These are phyloP conservation scores for Zostera marina DNA, from an alignment of 116 monocot species.

Conservation along the genomic window DNA sequence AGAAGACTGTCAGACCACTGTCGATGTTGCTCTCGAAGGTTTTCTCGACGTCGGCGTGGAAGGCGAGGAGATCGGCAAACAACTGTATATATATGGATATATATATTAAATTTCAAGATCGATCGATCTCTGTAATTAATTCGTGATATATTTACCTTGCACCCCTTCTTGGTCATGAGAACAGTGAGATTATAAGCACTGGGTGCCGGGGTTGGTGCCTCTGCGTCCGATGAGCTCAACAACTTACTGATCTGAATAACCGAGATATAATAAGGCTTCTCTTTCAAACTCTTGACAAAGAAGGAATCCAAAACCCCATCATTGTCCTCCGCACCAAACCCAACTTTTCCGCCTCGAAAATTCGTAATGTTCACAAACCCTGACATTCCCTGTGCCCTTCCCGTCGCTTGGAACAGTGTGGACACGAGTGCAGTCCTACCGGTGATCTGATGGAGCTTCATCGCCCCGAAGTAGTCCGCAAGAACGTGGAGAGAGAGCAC, in stretches of 20 bases:
- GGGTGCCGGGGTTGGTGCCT: constrained; percentile 64
- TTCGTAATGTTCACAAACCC: constrained; percentile 85
- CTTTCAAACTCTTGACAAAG: constrained; percentile 66
- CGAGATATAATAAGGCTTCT: constrained; percentile 45
- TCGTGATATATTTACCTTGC: constrained; percentile 15
- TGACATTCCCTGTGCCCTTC: constrained; percentile 48
- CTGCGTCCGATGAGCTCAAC: constrained; percentile 52
- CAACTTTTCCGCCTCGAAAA: constrained; percentile 44
- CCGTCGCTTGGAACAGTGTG: constrained; percentile 74
- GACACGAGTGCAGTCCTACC: constrained; percentile 37
- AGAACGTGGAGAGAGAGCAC: constrained; percentile 81
- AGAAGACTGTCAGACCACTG: constrained; percentile 73
- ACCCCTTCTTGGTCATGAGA: constrained; percentile 56
- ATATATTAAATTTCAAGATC: too few species aligned
- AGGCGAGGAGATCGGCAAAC: constrained; percentile 8
- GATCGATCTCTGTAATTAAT: too few species aligned
- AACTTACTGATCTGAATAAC: constrained; percentile 34
- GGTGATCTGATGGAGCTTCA: constrained; percentile 89
- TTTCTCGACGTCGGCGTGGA: constrained; percentile 10
- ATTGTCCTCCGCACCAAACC: constrained; percentile 26
- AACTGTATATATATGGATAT: too few species aligned
- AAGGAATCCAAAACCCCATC: constrained; percentile 13
- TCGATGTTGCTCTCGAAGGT: constrained; percentile 28
- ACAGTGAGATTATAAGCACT: constrained; percentile 44
- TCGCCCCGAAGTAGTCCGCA: constrained; percentile 79